Evolutionary conservation across 257 asterid genomes (phyloP), one percentile per base, ranked within the genome.

Genomic region (Thymus mandschuricus): DNA sequence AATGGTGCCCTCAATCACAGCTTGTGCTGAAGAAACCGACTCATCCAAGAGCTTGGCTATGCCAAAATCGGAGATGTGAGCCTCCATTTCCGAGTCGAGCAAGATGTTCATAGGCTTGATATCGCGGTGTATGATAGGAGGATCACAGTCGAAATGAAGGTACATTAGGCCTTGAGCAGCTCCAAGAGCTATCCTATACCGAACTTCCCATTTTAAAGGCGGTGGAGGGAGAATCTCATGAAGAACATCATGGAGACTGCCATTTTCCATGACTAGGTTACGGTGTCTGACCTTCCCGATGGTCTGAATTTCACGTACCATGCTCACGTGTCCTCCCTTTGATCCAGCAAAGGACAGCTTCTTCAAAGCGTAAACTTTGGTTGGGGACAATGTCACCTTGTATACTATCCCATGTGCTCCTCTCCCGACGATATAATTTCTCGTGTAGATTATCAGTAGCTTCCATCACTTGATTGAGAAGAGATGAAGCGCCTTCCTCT

Each of bases 51-150:
- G 87, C 86, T 86, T 89, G 64, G 97, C 92, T 69, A 89, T 85
- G 71, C 97, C 97, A 57, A 91, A 91, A 78, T 91, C 97, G 0
- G 97, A 87, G 66, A 91, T 83, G 78, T 85, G 97, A 29, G 97
- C 89, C 83, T 86, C 96, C 78, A 89, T 66, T 2, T 89, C 93
- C 5, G 88, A 80, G 70, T 91, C 97, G 79, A 91, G 77, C 43
- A 91, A 73, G 64, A 91, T 86, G 77, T 91, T 91, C 84, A 80
- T 86, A 2, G 97, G 95, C 69, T 91, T 91, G 69, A 91, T 86
- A 50, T 91, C 96, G 29, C 85, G 82, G 60, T 91, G 97, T 6
- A 91, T 74, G 40, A 91, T 91, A 12, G 89, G 76, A 63, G 97
- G 97, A 79, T 80, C 89, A 35, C 96, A 86, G 80, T 92, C 97